Percentiles rank a stretch among this genome's conserved stretches.
Conservation (phyloP, 2,329 filamentous ascomycete species). For the Trichoderma asperellum region DNA sequence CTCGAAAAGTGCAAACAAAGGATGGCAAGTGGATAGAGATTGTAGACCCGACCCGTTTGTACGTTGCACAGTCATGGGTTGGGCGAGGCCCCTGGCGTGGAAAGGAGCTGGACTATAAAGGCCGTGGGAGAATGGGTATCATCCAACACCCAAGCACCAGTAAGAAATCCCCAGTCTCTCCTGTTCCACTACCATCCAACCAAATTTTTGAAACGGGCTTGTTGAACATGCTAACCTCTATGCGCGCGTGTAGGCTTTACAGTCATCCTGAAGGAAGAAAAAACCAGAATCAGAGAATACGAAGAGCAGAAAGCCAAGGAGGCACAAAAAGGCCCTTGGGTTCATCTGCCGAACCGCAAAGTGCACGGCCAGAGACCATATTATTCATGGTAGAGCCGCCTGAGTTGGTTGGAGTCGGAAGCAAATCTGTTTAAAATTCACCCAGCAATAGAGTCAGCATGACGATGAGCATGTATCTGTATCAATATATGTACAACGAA, state of each 20-base stretch:
- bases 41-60: slow-evolving; percentile 77
- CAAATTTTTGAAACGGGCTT: neutral
- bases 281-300: slow-evolving; percentile 79
- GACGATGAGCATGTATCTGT: slow-evolving; percentile 34
- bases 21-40: slow-evolving; percentile 74
- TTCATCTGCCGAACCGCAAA: slow-evolving; percentile 82
- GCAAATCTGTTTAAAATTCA: neutral
- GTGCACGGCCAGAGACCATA: slow-evolving; percentile 85
- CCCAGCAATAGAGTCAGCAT: slow-evolving; percentile 12
- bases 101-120: slow-evolving; percentile 69
- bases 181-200: neutral
- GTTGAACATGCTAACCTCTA: slow-evolving; percentile 7
- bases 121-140: slow-evolving; percentile 70
- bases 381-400: slow-evolving; percentile 75
- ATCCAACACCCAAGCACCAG: slow-evolving; percentile 75
- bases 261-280: slow-evolving; percentile 89
- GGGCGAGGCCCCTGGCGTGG: slow-evolving; percentile 69
- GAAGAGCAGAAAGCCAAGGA: slow-evolving; percentile 78
- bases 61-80: slow-evolving; percentile 92
- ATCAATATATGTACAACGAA: slow-evolving; percentile 45
- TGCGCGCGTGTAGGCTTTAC: slow-evolving; percentile 62
- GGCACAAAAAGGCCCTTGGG: slow-evolving; percentile 77
- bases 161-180: slow-evolving; percentile 52
- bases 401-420: neutral
- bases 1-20: slow-evolving; percentile 68